Percentiles rank a stretch among this genome's conserved stretches.
phyloP scores from a whole-genome alignment of 2,329 filamentous ascomycete species.

The Aspergillus sp. region DNA sequence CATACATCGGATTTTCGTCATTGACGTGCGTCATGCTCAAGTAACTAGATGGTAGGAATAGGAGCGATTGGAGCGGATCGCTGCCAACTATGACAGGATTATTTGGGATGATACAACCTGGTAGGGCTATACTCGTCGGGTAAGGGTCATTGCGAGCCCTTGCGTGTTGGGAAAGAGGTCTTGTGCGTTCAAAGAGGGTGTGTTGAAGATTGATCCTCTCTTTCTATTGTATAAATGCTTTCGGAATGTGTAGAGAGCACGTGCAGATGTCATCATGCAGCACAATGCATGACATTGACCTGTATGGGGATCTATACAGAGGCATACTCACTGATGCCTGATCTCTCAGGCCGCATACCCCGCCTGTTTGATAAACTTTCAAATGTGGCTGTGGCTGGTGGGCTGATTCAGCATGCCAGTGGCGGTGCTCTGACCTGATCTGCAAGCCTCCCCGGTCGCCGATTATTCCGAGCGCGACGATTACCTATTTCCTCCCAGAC shows the following conservation, averaged over 20 bases:
- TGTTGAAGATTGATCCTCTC: too few species aligned
- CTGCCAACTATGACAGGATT: background rate
- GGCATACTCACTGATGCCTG: background rate
- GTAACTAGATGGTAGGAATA: background rate
- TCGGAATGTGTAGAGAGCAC: too few species aligned
- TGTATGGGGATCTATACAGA: too few species aligned
- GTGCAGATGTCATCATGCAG: too few species aligned
- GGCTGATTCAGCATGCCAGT: background rate
- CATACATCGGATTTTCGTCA: constrained; percentile 6
- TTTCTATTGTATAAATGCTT: too few species aligned
- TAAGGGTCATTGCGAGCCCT: too few species aligned
- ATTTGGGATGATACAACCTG: background rate
- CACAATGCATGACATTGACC: too few species aligned
- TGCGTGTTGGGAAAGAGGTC: too few species aligned
- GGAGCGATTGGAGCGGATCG: background rate
- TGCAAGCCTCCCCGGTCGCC: background rate
- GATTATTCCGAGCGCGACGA: background rate
- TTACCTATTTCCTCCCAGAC: background rate
- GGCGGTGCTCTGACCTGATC: constrained; percentile 4
- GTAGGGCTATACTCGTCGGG: too few species aligned
- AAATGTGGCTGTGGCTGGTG: constrained; percentile 1
- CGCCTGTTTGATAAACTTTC: constrained; percentile 2
- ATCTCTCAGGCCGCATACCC: background rate
- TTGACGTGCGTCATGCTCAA: background rate
- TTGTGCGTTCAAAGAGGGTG: too few species aligned